Percentiles rank a stretch among this genome's conserved stretches.
phyloP scores from a whole-genome alignment of 2,329 filamentous ascomycete species.

The Fusarium paranaense region DNA sequence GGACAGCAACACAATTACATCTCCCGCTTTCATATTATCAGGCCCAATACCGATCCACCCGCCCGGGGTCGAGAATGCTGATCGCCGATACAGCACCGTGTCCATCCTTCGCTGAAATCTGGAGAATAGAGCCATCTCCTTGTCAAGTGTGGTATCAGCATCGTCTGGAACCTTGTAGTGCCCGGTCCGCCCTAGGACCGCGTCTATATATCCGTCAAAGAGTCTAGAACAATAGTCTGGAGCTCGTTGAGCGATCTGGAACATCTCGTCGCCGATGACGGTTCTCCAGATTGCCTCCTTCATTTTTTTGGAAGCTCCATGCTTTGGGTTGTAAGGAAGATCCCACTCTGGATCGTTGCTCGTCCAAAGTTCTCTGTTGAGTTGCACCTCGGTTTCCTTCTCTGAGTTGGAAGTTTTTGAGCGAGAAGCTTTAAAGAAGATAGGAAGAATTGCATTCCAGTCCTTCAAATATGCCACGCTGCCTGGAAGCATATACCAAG shows the following conservation, averaged over 20 bases:
- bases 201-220: background rate
- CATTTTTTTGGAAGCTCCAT: background rate
- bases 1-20: background rate
- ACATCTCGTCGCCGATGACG: background rate
- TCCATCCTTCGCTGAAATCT: background rate
- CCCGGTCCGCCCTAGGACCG: background rate
- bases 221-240: background rate
- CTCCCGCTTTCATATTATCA: background rate
- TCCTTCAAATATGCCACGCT: background rate
- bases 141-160: background rate
- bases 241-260: background rate
- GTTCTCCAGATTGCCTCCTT: slow-evolving; percentile 6
- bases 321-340: background rate
- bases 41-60: slow-evolving; percentile 3
- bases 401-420: background rate
- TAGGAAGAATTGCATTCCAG: background rate
- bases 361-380: background rate
- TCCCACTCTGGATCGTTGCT: background rate
- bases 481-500: background rate
- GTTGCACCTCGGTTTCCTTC: background rate
- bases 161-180: background rate
- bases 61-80: background rate
- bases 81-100: background rate
- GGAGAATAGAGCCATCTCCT: background rate
- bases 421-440: background rate